Conservation (phyloP, 2,329 filamentous ascomycete genomes). For the Hypoxylon sp. region DNA sequence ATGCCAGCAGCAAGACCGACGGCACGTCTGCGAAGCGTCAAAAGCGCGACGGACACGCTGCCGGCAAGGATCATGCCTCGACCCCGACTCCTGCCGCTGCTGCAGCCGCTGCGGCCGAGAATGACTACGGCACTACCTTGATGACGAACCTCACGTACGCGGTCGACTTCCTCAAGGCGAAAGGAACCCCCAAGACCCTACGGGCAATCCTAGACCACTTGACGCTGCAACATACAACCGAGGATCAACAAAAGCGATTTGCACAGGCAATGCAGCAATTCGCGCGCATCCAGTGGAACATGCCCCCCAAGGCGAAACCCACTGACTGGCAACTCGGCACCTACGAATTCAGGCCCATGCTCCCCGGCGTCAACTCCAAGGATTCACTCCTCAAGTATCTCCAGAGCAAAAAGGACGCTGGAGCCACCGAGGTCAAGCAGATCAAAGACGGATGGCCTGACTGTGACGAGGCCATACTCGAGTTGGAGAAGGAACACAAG, state of each 20-base stretch:
- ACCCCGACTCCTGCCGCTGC: conserved; percentile 53
- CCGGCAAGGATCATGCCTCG: conserved; percentile 45
- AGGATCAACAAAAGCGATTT: conserved; percentile 75
- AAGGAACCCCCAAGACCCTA: conserved; percentile 77
- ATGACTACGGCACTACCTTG: conserved; percentile 82
- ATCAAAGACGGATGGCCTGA: conserved; percentile 96
- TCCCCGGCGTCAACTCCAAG: conserved; percentile 82
- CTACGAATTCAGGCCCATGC: conserved; percentile 88
- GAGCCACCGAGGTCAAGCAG: conserved; percentile 87
- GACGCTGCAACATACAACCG: conserved; percentile 74
- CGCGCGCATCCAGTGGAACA: conserved; percentile 70
- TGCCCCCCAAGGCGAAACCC: conserved; percentile 71
- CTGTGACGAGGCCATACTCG: conserved; percentile 82
- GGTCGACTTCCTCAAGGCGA: conserved; percentile 83
- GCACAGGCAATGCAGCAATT: conserved; percentile 77
- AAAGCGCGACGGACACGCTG: conserved; percentile 64
- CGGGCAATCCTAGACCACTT: conserved; percentile 85
- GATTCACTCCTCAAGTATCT: conserved; percentile 85
- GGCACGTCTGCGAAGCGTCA: conserved; percentile 75
- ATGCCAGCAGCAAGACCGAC: conserved; percentile 62
- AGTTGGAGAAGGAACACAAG: conserved; percentile 82
- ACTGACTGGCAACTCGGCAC: conserved; percentile 72
- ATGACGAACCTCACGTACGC: conserved; percentile 91
- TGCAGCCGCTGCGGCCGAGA: conserved; percentile 67
- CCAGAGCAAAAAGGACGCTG: conserved; percentile 84